Conservation (phyloP, 495 filamentous ascomycete genomes). For the Physcia stellaris region DNA sequence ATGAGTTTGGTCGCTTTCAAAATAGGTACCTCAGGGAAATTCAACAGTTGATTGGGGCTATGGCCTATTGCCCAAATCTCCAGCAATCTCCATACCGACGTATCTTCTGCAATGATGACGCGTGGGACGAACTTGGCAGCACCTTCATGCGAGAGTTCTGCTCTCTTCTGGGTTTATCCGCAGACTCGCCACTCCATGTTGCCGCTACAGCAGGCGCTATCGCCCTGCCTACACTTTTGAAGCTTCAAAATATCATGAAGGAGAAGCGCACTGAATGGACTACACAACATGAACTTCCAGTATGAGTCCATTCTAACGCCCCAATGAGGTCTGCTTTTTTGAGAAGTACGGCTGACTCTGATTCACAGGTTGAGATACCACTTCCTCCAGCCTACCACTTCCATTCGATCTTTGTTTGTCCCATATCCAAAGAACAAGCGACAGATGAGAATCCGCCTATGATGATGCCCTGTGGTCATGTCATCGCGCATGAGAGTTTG, state of each 20-base stretch:
- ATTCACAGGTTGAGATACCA: slow-evolving; percentile 71
- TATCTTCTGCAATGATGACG: slow-evolving; percentile 56
- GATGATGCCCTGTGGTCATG: slow-evolving; percentile 96
- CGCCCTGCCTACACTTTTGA: slow-evolving; percentile 70
- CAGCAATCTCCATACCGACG: slow-evolving; percentile 55
- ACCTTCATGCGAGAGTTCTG: slow-evolving; percentile 93
- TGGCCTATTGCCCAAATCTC: slow-evolving; percentile 63
- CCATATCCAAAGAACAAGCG: slow-evolving; percentile 88
- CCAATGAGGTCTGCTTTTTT: not conserved
- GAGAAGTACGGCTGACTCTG: too few relatives aligned
- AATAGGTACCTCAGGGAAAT: slow-evolving; percentile 60
- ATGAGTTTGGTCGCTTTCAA: slow-evolving; percentile 52
- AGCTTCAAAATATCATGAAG: slow-evolving; percentile 68
- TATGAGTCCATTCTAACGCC: slow-evolving; percentile 17
- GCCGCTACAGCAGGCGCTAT: slow-evolving; percentile 86
- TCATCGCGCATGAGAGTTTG: slow-evolving; percentile 75
- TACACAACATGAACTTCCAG: slow-evolving; percentile 75
- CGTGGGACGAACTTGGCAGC: slow-evolving; percentile 66
- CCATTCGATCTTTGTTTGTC: slow-evolving; percentile 95
- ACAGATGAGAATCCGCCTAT: slow-evolving; percentile 90
- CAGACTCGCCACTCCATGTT: slow-evolving; percentile 80
- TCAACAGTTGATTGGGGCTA: slow-evolving; percentile 58
- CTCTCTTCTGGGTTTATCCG: slow-evolving; percentile 72
- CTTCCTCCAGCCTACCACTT: slow-evolving; percentile 78
- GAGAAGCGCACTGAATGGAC: slow-evolving; percentile 92